Conservation (phyloP, 2,329 filamentous ascomycete species). For the Paecilomyces fulvus region DNA sequence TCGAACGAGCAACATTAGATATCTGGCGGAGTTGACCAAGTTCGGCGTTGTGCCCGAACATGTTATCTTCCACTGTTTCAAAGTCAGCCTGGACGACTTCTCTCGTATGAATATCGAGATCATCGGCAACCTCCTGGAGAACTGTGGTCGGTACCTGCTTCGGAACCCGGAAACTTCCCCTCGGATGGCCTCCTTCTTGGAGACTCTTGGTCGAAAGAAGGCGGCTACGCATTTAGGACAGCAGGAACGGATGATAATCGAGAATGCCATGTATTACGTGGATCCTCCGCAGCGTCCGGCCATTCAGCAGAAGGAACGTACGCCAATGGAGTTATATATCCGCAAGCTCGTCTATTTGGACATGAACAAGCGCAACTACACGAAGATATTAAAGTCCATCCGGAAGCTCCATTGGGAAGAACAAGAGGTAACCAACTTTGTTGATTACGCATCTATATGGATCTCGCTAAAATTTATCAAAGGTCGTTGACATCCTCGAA, state of each 20-base stretch:
- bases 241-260: slow-evolving; percentile 94
- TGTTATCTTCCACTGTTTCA: slow-evolving; percentile 97
- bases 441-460: not conserved
- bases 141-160: slow-evolving; percentile 88
- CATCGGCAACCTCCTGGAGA: slow-evolving; percentile 89
- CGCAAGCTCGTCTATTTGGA: slow-evolving; percentile 89
- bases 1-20: slow-evolving; percentile 89
- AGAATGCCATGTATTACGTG: slow-evolving; percentile 97
- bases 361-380: slow-evolving; percentile 87
- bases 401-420: slow-evolving; percentile 98
- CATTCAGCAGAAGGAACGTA: slow-evolving; percentile 93
- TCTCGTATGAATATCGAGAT: slow-evolving; percentile 99
- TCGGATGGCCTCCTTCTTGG: slow-evolving; percentile 86
- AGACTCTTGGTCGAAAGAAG: slow-evolving; percentile 94
- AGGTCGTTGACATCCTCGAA: slow-evolving; percentile 67
- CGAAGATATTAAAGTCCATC: slow-evolving; percentile 88
- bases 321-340: slow-evolving; percentile 85
- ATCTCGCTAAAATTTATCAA: slow-evolving; percentile 2
- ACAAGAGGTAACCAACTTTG: slow-evolving; percentile 51
- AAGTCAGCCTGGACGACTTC: slow-evolving; percentile 95
- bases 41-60: slow-evolving; percentile 97
- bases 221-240: slow-evolving; percentile 89
- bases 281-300: slow-evolving; percentile 89
- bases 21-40: slow-evolving; percentile 93
- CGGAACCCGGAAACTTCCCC: slow-evolving; percentile 88